Percentiles rank a stretch among this genome's conserved stretches.
phyloP scores from a whole-genome alignment of 768 basidiomycete genomes.

The Cyclocybe aegerita region DNA sequence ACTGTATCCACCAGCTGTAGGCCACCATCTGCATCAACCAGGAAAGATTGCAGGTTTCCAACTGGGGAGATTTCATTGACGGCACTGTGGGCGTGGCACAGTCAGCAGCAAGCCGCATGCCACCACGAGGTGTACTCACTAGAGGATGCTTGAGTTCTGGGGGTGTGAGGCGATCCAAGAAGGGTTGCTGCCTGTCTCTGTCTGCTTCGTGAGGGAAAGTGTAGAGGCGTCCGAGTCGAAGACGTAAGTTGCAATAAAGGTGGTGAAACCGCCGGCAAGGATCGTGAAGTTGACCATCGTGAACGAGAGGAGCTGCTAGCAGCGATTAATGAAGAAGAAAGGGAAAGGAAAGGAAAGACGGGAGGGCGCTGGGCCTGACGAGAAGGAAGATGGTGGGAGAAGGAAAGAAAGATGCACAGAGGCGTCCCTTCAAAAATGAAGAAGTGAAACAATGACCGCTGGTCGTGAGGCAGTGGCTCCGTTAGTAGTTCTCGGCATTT shows the following conservation, averaged over 20 bases:
- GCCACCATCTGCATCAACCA: conserved; percentile 38
- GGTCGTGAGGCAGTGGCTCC: too few species aligned
- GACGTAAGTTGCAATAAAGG: conserved; percentile 43
- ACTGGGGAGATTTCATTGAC: conserved; percentile 46
- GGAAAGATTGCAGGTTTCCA: conserved; percentile 53
- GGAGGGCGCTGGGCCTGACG: conserved; percentile 9
- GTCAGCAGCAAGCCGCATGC: background rate
- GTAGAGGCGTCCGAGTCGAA: conserved; percentile 52
- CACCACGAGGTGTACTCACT: conserved; percentile 38
- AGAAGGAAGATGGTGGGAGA: conserved; percentile 2
- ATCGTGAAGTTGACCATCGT: conserved; percentile 48
- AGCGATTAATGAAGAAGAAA: background rate
- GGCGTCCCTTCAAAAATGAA: background rate
- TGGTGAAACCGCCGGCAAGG: conserved; percentile 46
- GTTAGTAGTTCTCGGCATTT: too few species aligned
- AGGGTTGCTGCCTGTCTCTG: conserved; percentile 46
- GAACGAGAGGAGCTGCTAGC: background rate
- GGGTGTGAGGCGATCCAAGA: conserved; percentile 61
- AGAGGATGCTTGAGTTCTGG: conserved; percentile 54
- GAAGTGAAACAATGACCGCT: too few species aligned
- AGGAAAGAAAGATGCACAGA: conserved; percentile 4
- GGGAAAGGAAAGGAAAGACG: background rate
- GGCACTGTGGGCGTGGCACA: conserved; percentile 34
- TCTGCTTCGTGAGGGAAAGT: conserved; percentile 44
- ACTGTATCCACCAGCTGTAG: conserved; percentile 42